These are phyloP conservation scores for Peniophora sp. DNA, from an alignment of 1,284 basidiomycete genomes.

Conservation along the genomic window DNA sequence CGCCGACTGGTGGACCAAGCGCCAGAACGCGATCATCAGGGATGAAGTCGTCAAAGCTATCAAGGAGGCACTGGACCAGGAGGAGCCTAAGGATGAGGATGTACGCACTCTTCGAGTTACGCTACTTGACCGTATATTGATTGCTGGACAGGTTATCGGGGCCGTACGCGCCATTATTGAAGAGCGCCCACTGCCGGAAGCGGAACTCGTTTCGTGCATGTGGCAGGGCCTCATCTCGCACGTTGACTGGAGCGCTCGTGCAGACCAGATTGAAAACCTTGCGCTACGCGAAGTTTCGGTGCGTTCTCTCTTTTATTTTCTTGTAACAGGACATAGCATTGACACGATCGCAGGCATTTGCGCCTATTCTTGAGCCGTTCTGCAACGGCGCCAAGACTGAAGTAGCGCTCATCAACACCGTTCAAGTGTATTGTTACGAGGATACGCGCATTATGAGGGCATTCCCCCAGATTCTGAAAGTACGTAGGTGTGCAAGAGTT, in stretches of 20 bases:
- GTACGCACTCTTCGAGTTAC: slow-evolving; percentile 15
- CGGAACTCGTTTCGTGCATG: slow-evolving; percentile 81
- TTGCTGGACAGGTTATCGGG: slow-evolving; percentile 53
- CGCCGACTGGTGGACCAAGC: slow-evolving; percentile 89
- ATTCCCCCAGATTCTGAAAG: slow-evolving; percentile 92
- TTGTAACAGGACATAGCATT: no score
- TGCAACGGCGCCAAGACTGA: slow-evolving; percentile 82
- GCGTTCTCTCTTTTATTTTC: slow-evolving; percentile 16
- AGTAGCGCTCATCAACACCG: slow-evolving; percentile 83
- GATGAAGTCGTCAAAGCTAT: slow-evolving; percentile 23
- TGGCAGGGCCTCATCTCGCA: slow-evolving; percentile 87
- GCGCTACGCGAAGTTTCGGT: slow-evolving; percentile 82
- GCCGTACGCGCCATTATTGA: slow-evolving; percentile 65
- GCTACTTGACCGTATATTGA: slow-evolving; percentile 1
- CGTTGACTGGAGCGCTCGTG: slow-evolving; percentile 80
- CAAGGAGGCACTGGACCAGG: slow-evolving; percentile 36
- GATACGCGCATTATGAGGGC: slow-evolving; percentile 83
- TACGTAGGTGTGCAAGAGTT: slow-evolving; percentile 16
- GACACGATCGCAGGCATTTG: slow-evolving; percentile 73
- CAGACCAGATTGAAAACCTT: slow-evolving; percentile 85
- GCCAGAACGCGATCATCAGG: slow-evolving; percentile 62
- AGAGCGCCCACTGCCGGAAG: slow-evolving; percentile 67
- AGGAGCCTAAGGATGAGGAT: slow-evolving; percentile 55
- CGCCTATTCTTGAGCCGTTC: slow-evolving; percentile 84
- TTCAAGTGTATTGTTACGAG: slow-evolving; percentile 2